A percentile compares a stretch with the other conserved stretches of the same genome.
phyloP scores from a whole-genome alignment of 139 green algal species.

The Chlamydomonas sp. region DNA sequence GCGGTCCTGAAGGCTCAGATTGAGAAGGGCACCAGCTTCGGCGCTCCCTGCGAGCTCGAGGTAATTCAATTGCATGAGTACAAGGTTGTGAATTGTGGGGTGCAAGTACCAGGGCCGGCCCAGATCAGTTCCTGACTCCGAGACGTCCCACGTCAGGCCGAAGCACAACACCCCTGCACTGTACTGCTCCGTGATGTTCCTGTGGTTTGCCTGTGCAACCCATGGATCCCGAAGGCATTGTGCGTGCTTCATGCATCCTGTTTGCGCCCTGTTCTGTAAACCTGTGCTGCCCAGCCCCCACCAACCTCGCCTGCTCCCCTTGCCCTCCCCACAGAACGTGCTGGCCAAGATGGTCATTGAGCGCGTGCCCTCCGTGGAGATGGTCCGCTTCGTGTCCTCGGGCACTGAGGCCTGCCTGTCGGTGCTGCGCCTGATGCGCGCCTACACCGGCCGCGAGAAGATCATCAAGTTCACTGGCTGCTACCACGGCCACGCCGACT shows the following conservation, averaged over 20 bases:
- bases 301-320: not conserved
- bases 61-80: conserved; percentile 39
- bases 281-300: no score
- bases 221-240: no score
- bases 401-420: conserved; percentile 99
- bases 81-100: not conserved
- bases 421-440: conserved; percentile 97
- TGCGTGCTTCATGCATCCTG: no score
- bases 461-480: conserved; percentile 95
- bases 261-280: no score
- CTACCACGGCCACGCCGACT: conserved; percentile 98
- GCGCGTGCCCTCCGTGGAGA: conserved; percentile 96
- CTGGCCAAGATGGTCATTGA: conserved; percentile 98
- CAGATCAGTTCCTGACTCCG: not conserved
- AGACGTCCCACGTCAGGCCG: no score
- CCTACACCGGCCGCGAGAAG: conserved; percentile 97
- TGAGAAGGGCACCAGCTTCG: conserved; percentile 98
- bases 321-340: conserved; percentile 80
- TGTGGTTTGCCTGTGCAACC: no score
- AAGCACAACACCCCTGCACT: no score
- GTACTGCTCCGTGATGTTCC: no score
- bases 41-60: conserved; percentile 96
- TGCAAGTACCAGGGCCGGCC: not conserved
- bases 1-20: conserved; percentile 89
- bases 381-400: conserved; percentile 98